Evolutionary conservation across 2,329 filamentous ascomycete species (phyloP).

Genomic region (Aspergillus uvarum): DNA sequence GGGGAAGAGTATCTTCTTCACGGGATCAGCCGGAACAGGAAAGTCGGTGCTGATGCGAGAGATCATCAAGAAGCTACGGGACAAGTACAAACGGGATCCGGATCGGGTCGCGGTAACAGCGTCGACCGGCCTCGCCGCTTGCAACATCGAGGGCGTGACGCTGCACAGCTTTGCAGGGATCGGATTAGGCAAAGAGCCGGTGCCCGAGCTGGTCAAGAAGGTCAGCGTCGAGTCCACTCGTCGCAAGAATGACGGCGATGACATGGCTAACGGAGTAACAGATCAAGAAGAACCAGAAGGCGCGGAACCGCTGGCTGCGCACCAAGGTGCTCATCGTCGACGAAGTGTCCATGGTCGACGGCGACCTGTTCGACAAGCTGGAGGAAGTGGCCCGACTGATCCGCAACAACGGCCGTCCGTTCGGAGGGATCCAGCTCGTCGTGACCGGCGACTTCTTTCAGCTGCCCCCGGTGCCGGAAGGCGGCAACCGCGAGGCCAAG

Average conservation of each 20-base stretch:
- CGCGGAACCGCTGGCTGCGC: constrained; percentile 81
- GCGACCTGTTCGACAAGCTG: constrained; percentile 93
- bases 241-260: not conserved
- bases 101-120: constrained; percentile 91
- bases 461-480: constrained; percentile 85
- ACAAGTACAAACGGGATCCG: constrained; percentile 72
- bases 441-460: constrained; percentile 99
- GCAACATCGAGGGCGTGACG: constrained; percentile 94
- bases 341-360: constrained; percentile 98
- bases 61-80: constrained; percentile 78
- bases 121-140: constrained; percentile 91
- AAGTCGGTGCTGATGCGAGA: constrained; percentile 95
- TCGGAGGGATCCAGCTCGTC: constrained; percentile 92
- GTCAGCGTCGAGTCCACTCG: constrained; percentile 20
- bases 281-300: constrained; percentile 83
- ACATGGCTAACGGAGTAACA: constrained; percentile 23
- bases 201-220: constrained; percentile 78
- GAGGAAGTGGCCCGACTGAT: constrained; percentile 81
- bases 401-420: constrained; percentile 86
- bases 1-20: constrained; percentile 92
- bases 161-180: constrained; percentile 96
- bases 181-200: constrained; percentile 87
- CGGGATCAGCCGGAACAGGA: constrained; percentile 90
- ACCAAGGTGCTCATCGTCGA: constrained; percentile 89
- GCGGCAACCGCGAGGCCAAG: constrained; percentile 65